phyloP scores from a whole-genome alignment of 305 asterid genomes.

The Fraxinus baroniana region DNA sequence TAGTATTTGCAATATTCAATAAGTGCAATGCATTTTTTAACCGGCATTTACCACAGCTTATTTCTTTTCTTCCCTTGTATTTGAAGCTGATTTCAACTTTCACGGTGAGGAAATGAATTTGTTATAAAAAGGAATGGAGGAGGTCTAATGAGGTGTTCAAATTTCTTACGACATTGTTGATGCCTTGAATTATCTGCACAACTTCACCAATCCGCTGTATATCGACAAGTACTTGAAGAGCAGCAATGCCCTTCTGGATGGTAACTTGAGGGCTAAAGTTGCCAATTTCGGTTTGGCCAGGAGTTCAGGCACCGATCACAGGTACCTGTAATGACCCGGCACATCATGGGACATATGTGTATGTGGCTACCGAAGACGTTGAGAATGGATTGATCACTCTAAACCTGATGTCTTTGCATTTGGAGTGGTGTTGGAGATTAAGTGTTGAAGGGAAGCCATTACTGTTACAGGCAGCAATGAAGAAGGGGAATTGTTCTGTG shows the following conservation, averaged over 20 bases:
- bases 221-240: conserved; percentile 61
- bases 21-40: no score
- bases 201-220: conserved; percentile 56
- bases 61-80: background rate
- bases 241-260: conserved; percentile 48
- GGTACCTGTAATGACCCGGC: conserved; percentile 39
- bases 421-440: conserved; percentile 61
- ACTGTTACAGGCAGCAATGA: background rate
- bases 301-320: conserved; percentile 21
- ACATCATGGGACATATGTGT: conserved; percentile 60
- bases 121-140: background rate
- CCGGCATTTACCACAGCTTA: no score
- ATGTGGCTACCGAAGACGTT: conserved; percentile 65
- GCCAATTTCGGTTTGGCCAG: conserved; percentile 49
- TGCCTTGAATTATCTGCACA: conserved; percentile 63
- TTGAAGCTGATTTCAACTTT: background rate
- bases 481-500: conserved; percentile 27
- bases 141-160: conserved; percentile 21
- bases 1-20: no score
- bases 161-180: conserved; percentile 54
- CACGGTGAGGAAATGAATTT: background rate
- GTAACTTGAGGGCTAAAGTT: conserved; percentile 49
- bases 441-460: conserved; percentile 49
- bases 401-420: conserved; percentile 55
- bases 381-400: conserved; percentile 60